Conservation (phyloP, 2,329 filamentous ascomycete species). For the Xylaria multiplex region DNA sequence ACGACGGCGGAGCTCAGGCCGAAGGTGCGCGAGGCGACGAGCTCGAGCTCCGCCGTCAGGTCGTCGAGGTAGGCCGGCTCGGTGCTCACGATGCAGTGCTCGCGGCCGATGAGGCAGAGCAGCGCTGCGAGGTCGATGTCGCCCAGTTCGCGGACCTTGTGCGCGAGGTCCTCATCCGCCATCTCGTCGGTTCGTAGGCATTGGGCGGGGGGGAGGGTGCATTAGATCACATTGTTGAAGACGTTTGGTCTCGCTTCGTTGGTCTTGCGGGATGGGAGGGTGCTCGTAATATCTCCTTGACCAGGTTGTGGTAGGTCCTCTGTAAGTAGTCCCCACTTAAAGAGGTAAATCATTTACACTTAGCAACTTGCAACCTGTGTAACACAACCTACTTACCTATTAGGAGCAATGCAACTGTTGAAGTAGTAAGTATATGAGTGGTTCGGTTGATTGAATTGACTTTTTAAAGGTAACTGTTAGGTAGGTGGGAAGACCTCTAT, state of each 20-base stretch:
- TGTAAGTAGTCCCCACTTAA: no score
- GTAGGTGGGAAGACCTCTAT: no score
- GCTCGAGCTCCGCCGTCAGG: slow-evolving; percentile 76
- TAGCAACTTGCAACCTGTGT: no score
- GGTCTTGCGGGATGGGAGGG: not conserved
- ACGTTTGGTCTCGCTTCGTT: not conserved
- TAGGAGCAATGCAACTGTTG: no score
- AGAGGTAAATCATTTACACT: no score
- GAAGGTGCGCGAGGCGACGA: slow-evolving; percentile 78
- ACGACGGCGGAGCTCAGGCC: slow-evolving; percentile 75
- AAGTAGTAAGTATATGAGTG: no score
- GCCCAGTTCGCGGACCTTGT: slow-evolving; percentile 79
- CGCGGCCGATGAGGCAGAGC: slow-evolving; percentile 80
- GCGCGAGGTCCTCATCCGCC: slow-evolving; percentile 70
- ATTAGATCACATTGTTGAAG: slow-evolving; percentile 37
- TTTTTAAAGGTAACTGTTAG: no score
- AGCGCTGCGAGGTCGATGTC: slow-evolving; percentile 89
- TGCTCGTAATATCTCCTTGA: not conserved
- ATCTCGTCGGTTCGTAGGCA: slow-evolving; percentile 53
- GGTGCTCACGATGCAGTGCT: slow-evolving; percentile 90
- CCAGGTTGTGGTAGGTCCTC: no score
- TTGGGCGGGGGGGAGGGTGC: slow-evolving; percentile 17
- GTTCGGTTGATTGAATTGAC: no score
- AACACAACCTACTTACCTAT: no score
- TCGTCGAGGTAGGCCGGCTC: slow-evolving; percentile 69